Base-by-base conservation (phyloP, 2,329 filamentous ascomycete genomes). In the Dothideomycetes sp. region DNA sequence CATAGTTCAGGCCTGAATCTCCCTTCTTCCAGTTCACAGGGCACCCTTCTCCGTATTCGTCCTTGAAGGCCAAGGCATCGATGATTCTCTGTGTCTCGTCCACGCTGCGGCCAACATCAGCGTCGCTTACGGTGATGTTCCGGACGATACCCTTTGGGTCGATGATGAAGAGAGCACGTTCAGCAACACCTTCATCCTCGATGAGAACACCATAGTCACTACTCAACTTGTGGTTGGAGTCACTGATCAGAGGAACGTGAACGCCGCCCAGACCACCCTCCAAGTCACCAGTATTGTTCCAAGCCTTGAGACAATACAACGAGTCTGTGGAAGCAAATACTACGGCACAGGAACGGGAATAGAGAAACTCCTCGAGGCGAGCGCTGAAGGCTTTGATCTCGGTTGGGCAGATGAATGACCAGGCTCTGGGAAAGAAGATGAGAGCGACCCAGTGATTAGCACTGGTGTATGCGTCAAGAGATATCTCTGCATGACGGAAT, bases 391-490 rank as follows among this genome's bases (percentile, higher is more conserved):
- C 74, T 52, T 77, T 70, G 60, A 80, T 78, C 60, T 80, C 73
- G 54, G 73, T 76, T 19, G 74, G 73, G 64, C 76, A 80, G 55
- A 80, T 75, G 49, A 79, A 80, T 49, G 75, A 79, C 69, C 77
- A 81, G 52, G 78, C 76, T 62, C 78, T 75, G 42, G 77, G 77
- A 58, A 79, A 75, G 66, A 80, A 80, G 47, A 75, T 70, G 24
- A 81, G 73, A 50, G 79, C 65, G 43, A 79, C 70, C 77, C 77
- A 72, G 62, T 70, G 63, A 44, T 66, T 64, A 1, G 53, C 49
- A 32, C 47, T 36, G 3, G 51, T 52, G 40, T 56, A 58, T 7
- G 49, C 43, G 27, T 46, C 45, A 18, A 58, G 45, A 7, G 52
- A 48, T 31, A 56, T 45, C n/a, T 55, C 53, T 56, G 38, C 3